Percentiles rank a stretch among this genome's conserved stretches.
phyloP scores from a whole-genome alignment of 345 rosid species.

The Bretschneidera sinensis region DNA sequence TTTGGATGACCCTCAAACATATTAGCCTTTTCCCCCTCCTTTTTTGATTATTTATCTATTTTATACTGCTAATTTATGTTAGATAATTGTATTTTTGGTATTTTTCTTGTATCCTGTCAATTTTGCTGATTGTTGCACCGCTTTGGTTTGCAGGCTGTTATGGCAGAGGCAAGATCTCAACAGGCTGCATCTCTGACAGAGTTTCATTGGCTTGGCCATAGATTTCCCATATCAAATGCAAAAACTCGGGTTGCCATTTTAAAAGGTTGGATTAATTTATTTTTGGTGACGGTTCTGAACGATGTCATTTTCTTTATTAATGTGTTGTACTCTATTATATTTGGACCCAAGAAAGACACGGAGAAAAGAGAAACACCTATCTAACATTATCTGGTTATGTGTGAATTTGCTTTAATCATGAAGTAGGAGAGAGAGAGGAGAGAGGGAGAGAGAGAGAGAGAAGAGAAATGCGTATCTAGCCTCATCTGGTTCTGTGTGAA shows the following conservation, averaged over 20 bases:
- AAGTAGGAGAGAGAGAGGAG: no score
- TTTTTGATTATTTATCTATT: no score
- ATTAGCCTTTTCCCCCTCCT: no score
- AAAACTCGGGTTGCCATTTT: conserved; percentile 90
- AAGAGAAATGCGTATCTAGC: background rate
- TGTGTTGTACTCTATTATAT: no score
- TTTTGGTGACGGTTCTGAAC: background rate
- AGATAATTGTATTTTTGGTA: background rate
- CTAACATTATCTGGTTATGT: no score
- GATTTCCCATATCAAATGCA: conserved; percentile 86
- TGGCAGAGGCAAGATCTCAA: conserved; percentile 97
- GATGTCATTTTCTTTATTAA: no score
- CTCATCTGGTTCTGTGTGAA: conserved; percentile 6
- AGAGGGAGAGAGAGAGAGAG: no score
- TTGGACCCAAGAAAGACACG: no score
- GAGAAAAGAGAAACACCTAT: no score
- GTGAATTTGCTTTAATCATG: no score
- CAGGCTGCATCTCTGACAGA: conserved; percentile 97
- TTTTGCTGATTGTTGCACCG: conserved; percentile 6
- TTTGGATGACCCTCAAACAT: no score
- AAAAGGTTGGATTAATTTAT: conserved; percentile 55
- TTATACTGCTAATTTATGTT: background rate
- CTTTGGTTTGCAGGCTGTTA: conserved; percentile 61
- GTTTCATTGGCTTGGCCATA: conserved; percentile 94
- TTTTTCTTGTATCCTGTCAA: background rate